Evolutionary conservation across 2,329 filamentous ascomycete species (phyloP), one percentile per base, ranked within the genome.

Genomic region (Dothideomycetes sp.): DNA sequence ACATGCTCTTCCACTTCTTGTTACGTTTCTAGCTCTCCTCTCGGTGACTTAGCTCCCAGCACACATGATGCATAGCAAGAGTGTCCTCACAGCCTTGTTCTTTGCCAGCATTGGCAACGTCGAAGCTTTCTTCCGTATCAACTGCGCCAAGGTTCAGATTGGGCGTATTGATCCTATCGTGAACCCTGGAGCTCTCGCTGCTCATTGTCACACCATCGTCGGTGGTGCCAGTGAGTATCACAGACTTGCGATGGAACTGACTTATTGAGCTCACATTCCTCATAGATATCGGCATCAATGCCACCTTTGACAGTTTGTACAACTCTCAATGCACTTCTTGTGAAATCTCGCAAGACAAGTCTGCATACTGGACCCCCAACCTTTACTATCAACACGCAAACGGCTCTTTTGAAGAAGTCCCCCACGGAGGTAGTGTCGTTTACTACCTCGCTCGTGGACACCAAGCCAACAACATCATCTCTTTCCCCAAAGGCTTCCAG

Each of bases 101-200:
- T 9, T 40, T 27, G 20, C 36, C 29, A 20, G 36, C 12, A 25
- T 40, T 20, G 22, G 36, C 4, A 29, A 29, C 15, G 51, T 48
- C n/a, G 46, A 57, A 40, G 57, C 57, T 13, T 61, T 61, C 44
- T 62, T 52, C 47, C 56, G 58, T 11, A 55, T 61, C 45, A 59
- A 56, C 33, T 61, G 58, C 36, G 51, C 44, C 22, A 50, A 51
- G 12, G 53, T 61, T 17, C 56, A 62, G 43, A 50, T 48, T 33
- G 58, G 57, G n/a, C 53, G 59, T 19, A 51, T 61, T 27, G 59
- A 62, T 44, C 58, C 59, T 22, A 38, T 62, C 15, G 52, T 61
- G 31, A 54, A 53, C 30, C 55, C 55, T 29, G 55, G 56, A 17
- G 45, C 46, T 3, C 38, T 60, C 18, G 47, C 57, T n/a, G 53